phyloP scores from a whole-genome alignment of 768 basidiomycete genomes.

The Russula emetica region DNA sequence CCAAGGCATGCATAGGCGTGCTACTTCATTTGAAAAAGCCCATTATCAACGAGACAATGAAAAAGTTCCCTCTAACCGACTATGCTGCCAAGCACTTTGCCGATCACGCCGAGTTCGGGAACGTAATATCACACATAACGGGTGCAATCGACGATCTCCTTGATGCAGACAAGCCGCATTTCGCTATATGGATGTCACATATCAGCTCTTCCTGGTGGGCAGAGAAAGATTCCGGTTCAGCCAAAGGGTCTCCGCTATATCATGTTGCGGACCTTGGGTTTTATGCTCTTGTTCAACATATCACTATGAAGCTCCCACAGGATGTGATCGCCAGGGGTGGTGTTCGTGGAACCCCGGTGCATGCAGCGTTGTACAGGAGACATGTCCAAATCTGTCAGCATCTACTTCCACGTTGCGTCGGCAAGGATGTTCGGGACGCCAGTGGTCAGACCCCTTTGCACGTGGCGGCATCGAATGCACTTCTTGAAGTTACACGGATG shows the following conservation, averaged over 20 bases:
- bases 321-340: neutral
- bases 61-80: neutral
- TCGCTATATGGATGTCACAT: neutral
- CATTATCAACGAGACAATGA: neutral
- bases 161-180: neutral
- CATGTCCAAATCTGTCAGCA: neutral
- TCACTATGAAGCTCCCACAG: neutral
- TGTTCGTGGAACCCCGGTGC: neutral
- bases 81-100: conserved; percentile 4
- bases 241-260: neutral
- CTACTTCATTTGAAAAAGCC: neutral
- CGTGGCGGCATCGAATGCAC: neutral
- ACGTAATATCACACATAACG: neutral
- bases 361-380: neutral
- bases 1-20: neutral
- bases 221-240: neutral
- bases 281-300: neutral
- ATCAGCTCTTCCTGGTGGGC: conserved; percentile 7
- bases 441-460: neutral
- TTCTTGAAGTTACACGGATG: neutral
- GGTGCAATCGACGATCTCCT: neutral
- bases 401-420: neutral
- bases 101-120: neutral
- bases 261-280: neutral
- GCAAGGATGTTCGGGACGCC: neutral